phyloP scores from a whole-genome alignment of 2,329 filamentous ascomycete genomes.

The Diaporthe ilicicola region DNA sequence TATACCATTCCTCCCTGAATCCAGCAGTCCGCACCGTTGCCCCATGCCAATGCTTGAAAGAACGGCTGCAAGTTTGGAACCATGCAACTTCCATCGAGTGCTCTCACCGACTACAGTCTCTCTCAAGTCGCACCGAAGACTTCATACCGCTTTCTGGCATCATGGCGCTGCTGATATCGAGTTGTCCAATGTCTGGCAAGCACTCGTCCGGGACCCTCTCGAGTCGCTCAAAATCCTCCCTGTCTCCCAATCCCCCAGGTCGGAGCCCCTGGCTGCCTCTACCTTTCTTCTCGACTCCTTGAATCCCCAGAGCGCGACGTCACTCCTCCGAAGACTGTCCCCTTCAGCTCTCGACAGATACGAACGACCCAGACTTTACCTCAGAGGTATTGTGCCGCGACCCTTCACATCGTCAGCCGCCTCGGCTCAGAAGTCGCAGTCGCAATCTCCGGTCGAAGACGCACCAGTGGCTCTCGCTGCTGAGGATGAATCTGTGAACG shows the following conservation, averaged over 20 bases:
- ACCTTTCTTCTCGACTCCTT: constrained; percentile 64
- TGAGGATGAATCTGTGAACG: neutral
- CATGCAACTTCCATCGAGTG: constrained; percentile 62
- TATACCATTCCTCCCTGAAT: constrained; percentile 4
- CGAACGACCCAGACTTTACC: constrained; percentile 32
- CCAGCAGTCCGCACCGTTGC: constrained; percentile 26
- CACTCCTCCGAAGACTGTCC: constrained; percentile 50
- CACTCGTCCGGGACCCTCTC: constrained; percentile 44
- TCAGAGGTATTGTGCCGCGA: constrained; percentile 34
- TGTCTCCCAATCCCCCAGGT: constrained; percentile 36
- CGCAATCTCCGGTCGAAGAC: neutral
- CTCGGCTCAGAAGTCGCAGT: constrained; percentile 19
- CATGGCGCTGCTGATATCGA: constrained; percentile 62
- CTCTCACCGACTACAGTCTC: constrained; percentile 50
- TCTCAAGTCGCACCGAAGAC: constrained; percentile 51
- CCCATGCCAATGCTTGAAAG: constrained; percentile 63
- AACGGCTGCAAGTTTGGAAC: constrained; percentile 64
- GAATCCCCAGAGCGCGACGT: constrained; percentile 57
- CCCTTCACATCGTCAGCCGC: constrained; percentile 40
- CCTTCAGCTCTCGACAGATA: constrained; percentile 34
- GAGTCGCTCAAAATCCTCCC: constrained; percentile 39
- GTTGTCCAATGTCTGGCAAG: constrained; percentile 53
- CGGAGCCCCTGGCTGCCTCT: constrained; percentile 52
- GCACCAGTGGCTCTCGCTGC: neutral
- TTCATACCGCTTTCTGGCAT: constrained; percentile 63